Evolutionary conservation across 2,329 filamentous ascomycete species (phyloP).

Genomic region (Graphiopsis chlorocephala): DNA sequence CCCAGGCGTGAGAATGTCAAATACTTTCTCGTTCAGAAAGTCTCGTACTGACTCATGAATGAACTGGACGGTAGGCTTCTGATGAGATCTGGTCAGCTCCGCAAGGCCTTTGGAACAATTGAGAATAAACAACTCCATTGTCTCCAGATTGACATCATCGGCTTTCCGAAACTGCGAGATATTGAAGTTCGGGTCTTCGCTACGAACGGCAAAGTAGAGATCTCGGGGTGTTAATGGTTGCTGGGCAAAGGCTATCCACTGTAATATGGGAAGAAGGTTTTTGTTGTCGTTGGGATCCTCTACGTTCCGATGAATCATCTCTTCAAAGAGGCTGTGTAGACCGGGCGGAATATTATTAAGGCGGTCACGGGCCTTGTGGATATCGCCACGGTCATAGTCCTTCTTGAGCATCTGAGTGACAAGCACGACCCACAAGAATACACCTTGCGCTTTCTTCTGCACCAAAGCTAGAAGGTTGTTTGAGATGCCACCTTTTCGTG

Average conservation of each 20-base stretch:
- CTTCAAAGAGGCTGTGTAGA: conserved; percentile 6
- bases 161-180: neutral
- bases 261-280: conserved; percentile 43
- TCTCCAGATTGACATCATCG: conserved; percentile 7
- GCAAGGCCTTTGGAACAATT: conserved; percentile 52
- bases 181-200: conserved; percentile 28
- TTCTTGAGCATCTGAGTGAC: conserved; percentile 10
- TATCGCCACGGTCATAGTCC: neutral
- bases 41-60: conserved; percentile 54
- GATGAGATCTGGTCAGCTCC: conserved; percentile 36
- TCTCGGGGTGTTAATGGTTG: conserved; percentile 44
- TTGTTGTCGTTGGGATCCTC: conserved; percentile 29
- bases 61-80: conserved; percentile 46
- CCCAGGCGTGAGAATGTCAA: conserved; percentile 31
- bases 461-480: neutral
- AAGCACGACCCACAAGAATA: conserved; percentile 18
- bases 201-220: conserved; percentile 45
- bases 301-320: neutral
- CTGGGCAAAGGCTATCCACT: conserved; percentile 54
- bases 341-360: neutral
- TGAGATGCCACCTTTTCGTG: conserved; percentile 22
- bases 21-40: conserved; percentile 42
- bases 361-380: neutral
- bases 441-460: neutral
- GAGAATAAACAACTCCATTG: conserved; percentile 38